A percentile compares a stretch with the other conserved stretches of the same genome.
Evolutionary conservation across 805 yeast genomes (phyloP).

Genomic region (Pichia sporocuriosa): DNA sequence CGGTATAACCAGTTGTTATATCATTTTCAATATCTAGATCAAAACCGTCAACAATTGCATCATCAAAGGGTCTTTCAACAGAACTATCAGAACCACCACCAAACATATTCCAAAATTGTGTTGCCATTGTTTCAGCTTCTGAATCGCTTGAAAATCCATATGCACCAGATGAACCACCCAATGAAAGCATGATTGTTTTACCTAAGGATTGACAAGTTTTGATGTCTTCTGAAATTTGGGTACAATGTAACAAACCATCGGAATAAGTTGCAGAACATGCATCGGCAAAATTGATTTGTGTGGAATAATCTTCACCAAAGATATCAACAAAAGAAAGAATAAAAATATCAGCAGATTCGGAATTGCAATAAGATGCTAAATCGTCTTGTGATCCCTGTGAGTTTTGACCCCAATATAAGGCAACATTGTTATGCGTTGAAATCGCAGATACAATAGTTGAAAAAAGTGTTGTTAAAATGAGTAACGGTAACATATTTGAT

Average conservation of each 20-base stretch:
- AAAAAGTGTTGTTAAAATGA: constrained; percentile 3
- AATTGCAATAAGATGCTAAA: constrained; percentile 55
- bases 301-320: constrained; percentile 42
- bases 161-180: constrained; percentile 64
- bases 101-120: constrained; percentile 54
- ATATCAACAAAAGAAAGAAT: constrained; percentile 61
- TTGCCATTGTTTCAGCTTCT: constrained; percentile 55
- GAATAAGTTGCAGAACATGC: constrained; percentile 35
- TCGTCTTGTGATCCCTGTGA: constrained; percentile 53
- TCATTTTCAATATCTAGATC: constrained; percentile 66
- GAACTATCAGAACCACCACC: constrained; percentile 44
- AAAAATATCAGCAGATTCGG: constrained; percentile 63
- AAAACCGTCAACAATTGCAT: constrained; percentile 77
- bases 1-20: constrained; percentile 57
- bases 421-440: constrained; percentile 41
- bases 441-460: constrained; percentile 12
- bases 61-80: constrained; percentile 54
- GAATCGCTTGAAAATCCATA: constrained; percentile 47
- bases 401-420: constrained; percentile 86
- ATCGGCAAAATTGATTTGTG: constrained; percentile 51
- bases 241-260: constrained; percentile 39
- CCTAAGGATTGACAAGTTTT: constrained; percentile 71
- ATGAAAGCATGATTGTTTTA: constrained; percentile 66
- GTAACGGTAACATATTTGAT: constrained; percentile 1
- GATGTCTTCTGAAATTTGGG: constrained; percentile 53